Base-by-base conservation (phyloP, 768 basidiomycete species). In the Roridomyces roridus region DNA sequence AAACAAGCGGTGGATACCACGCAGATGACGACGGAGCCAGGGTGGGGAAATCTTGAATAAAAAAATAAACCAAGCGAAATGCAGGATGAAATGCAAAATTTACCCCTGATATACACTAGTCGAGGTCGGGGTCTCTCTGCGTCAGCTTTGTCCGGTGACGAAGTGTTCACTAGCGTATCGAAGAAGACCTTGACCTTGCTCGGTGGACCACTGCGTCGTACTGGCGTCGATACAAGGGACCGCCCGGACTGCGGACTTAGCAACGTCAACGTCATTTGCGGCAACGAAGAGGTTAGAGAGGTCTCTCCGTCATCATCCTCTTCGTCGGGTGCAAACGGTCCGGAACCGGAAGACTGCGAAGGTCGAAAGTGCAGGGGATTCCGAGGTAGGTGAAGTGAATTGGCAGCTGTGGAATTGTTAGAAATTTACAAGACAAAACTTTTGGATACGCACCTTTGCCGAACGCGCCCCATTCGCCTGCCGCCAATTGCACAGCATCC, bases 401-500 rank as follows among this genome's bases (percentile, higher is more conserved):
- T 84, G 6, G 89, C 91, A 29, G 91, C 92, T 94, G 41, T 17
- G n/a, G 39, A 8, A 4, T 34, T 34, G 10, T 34, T 15, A 34
- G 31, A 8, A 34, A 11, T 4, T 8, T 4, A 17, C 24, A 52
- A 45, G 53, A 50, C 43, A 44, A 29, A n/a, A 42, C 26, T 36
- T 44, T 28, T 31, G 10, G 20, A 61, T 54, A 65, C 64, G 46
- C 47, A 88, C 91, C 90, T 80, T 87, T 83, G 24, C 94, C 94
- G 69, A 93, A 93, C 18, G 81, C 78, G 3, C 94, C 94, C 79
- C 87, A 90, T 70, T 92, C 88, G n/a, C 94, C 92, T 4, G 93
- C 88, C 29, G 91, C 93, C 18, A 96, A 77, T 56, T 95, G 91
- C 9, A 88, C 85, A 4, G 89, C 78, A 74, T 98, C 95, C 46